Evolutionary conservation across 495 filamentous ascomycete species (phyloP).

Genomic region (Hypoxylon perforatum): DNA sequence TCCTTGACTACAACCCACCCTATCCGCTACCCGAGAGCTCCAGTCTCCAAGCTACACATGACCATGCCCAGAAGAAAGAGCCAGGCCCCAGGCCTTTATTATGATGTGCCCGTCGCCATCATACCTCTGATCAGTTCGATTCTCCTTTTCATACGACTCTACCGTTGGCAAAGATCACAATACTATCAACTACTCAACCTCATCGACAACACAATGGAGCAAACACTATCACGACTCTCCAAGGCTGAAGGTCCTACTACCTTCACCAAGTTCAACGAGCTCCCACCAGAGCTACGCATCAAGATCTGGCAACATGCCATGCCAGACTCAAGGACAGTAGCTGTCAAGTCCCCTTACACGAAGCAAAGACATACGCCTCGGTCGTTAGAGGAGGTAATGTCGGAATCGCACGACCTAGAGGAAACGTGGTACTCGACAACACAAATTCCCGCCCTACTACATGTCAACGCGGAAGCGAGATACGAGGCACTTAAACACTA

Average conservation of each 20-base stretch:
- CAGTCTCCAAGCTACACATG: constrained; percentile 22
- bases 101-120: constrained; percentile 35
- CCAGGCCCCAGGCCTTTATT: constrained; percentile 30
- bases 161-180: constrained; percentile 30
- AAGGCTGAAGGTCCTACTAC: constrained; percentile 17
- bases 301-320: constrained; percentile 54
- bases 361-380: constrained; percentile 22
- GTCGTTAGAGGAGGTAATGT: constrained; percentile 42
- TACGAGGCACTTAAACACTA: constrained; percentile 49
- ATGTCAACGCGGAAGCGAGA: constrained; percentile 49
- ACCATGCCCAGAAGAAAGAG: constrained; percentile 27
- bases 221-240: constrained; percentile 26
- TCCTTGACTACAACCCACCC: constrained; percentile 14
- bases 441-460: constrained; percentile 45
- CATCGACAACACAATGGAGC: constrained; percentile 38
- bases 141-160: constrained; percentile 32
- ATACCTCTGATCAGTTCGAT: constrained; percentile 36
- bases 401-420: constrained; percentile 8
- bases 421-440: constrained; percentile 44
- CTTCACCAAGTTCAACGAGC: constrained; percentile 54
- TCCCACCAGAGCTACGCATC: constrained; percentile 60
- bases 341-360: constrained; percentile 39
- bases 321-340: constrained; percentile 39
- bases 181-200: constrained; percentile 35
- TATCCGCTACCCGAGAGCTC: constrained; percentile 1